Conservation (phyloP, 306 rosid species). For the Acacia confusa region DNA sequence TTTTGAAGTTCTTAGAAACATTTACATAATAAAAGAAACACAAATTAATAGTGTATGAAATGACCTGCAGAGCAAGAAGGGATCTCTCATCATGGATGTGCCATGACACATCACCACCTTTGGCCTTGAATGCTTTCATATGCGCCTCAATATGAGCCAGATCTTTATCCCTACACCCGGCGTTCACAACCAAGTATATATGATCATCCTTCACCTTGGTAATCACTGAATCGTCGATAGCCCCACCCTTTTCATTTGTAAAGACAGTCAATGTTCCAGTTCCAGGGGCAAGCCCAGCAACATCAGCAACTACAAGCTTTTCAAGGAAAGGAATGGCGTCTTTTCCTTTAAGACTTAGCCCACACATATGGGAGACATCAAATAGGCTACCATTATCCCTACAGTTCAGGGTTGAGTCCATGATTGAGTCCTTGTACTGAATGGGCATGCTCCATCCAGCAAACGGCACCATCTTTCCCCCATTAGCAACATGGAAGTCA, state of each 20-base stretch:
- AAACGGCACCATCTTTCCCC: slow-evolving; percentile 97
- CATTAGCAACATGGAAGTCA: slow-evolving; percentile 83
- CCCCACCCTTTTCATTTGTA: slow-evolving; percentile 94
- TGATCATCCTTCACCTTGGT: slow-evolving; percentile 82
- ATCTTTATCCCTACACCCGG: slow-evolving; percentile 95
- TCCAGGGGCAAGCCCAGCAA: slow-evolving; percentile 75
- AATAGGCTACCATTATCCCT: slow-evolving; percentile 81
- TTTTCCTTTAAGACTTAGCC: slow-evolving; percentile 90
- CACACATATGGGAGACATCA: slow-evolving; percentile 94
- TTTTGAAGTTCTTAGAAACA: not conserved
- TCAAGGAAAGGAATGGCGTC: slow-evolving; percentile 74
- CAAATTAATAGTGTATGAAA: slow-evolving; percentile 9
- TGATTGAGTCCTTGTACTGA: slow-evolving; percentile 93
- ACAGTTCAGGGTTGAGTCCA: slow-evolving; percentile 87
- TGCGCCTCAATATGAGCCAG: slow-evolving; percentile 91
- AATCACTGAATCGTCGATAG: slow-evolving; percentile 89
- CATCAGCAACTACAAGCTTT: slow-evolving; percentile 89
- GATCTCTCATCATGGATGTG: slow-evolving; percentile 96
- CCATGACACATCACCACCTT: slow-evolving; percentile 97
- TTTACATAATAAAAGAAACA: slow-evolving; percentile 1
- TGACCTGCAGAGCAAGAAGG: slow-evolving; percentile 88
- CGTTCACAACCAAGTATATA: slow-evolving; percentile 89
- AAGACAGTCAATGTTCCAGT: slow-evolving; percentile 83
- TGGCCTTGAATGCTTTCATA: slow-evolving; percentile 93
- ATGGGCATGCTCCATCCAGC: slow-evolving; percentile 99